Evolutionary conservation across 768 basidiomycete species (phyloP).

Genomic region (Lentinula raphanica): DNA sequence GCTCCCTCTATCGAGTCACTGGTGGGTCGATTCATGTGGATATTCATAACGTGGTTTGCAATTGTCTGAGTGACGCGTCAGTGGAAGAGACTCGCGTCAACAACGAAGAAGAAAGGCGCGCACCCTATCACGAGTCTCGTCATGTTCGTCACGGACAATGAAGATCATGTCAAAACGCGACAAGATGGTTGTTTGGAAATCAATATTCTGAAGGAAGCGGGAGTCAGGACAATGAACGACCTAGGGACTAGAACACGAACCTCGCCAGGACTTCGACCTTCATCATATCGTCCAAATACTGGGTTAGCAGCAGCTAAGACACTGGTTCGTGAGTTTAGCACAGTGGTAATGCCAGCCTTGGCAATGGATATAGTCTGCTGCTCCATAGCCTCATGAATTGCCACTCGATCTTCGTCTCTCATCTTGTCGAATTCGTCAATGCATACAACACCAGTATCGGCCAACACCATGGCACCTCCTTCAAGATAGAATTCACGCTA

Average conservation of each 20-base stretch:
- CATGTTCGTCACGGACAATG: slow-evolving; percentile 97
- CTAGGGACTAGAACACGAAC: slow-evolving; percentile 30
- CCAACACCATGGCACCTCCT: slow-evolving; percentile 98
- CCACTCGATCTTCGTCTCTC: slow-evolving; percentile 98
- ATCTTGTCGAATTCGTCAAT: slow-evolving; percentile 99
- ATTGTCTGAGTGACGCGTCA: slow-evolving; percentile 58
- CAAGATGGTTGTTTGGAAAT: slow-evolving; percentile 96
- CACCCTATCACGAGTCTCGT: slow-evolving; percentile 87
- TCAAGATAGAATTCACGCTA: slow-evolving; percentile 98
- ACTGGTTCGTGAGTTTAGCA: slow-evolving; percentile 91
- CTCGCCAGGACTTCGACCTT: slow-evolving; percentile 93
- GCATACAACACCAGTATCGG: slow-evolving; percentile 96
- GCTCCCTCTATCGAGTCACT: slow-evolving; percentile 60
- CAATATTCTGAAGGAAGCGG: slow-evolving; percentile 63
- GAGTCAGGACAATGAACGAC: not conserved
- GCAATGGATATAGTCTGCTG: slow-evolving; percentile 99
- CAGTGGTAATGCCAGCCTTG: slow-evolving; percentile 97
- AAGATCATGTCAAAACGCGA: slow-evolving; percentile 99
- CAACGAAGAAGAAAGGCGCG: slow-evolving; percentile 14
- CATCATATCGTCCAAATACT: slow-evolving; percentile 96
- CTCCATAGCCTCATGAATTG: slow-evolving; percentile 99
- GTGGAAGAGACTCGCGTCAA: not conserved
- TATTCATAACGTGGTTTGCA: slow-evolving; percentile 96
- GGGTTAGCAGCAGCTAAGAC: slow-evolving; percentile 98
- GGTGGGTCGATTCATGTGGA: slow-evolving; percentile 92